phyloP scores from a whole-genome alignment of 164 flowering plant genomes.

The Amborella trichopoda region DNA sequence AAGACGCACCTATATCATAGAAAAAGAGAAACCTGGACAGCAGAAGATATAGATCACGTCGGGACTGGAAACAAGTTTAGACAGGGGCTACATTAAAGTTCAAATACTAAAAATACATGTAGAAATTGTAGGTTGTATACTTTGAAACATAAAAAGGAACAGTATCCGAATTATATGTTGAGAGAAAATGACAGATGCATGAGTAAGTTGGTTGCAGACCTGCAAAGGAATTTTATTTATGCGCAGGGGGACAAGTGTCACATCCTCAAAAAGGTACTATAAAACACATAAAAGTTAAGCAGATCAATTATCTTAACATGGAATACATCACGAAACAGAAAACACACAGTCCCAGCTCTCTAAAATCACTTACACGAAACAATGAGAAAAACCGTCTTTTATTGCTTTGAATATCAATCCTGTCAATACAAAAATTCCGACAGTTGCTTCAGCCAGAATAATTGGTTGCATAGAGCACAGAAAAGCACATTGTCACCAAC shows the following conservation, averaged over 20 bases:
- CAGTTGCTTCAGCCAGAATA: too few relatives aligned
- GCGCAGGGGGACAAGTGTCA: slow-evolving; percentile 46
- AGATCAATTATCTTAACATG: not conserved
- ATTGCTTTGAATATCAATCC: slow-evolving; percentile 94
- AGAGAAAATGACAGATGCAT: too few relatives aligned
- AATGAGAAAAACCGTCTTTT: slow-evolving; percentile 68
- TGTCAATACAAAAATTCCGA: too few relatives aligned
- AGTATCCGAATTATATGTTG: too few relatives aligned
- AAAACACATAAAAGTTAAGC: not conserved
- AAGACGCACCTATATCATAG: slow-evolving; percentile 61
- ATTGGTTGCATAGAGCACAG: too few relatives aligned
- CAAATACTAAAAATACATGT: too few relatives aligned
- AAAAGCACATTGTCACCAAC: too few relatives aligned
- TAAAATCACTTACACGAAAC: slow-evolving; percentile 42
- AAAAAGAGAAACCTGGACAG: slow-evolving; percentile 84
- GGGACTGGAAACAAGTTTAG: slow-evolving; percentile 40
- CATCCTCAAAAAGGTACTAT: slow-evolving; percentile 93
- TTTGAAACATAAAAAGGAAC: too few relatives aligned
- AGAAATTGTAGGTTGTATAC: too few relatives aligned
- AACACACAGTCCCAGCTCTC: not conserved
- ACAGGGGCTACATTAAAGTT: too few relatives aligned
- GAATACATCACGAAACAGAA: not conserved
- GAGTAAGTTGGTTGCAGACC: too few relatives aligned
- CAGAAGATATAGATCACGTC: slow-evolving; percentile 71
- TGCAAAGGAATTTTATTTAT: slow-evolving; percentile 62